Base-by-base conservation (phyloP, 805 yeast genomes). In the Phaffomyces opuntiae region DNA sequence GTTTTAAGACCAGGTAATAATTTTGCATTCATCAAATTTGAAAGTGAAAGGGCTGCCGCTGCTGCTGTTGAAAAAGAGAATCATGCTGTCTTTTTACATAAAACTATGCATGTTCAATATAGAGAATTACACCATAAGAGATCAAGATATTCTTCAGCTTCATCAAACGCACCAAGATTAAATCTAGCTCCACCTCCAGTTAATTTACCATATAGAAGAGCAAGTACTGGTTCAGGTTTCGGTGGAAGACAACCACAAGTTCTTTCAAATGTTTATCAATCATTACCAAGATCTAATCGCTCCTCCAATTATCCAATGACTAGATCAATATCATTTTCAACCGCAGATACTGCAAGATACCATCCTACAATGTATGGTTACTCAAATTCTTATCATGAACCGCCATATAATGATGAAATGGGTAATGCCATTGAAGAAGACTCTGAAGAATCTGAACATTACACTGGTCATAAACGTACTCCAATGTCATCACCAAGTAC, bases 1-100 rank as follows among this genome's bases (percentile, higher is more conserved):
- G 74, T 84, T 34, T 62, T 73, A 36, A 77, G 75, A 53, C 77
- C 69, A 36, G 65, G 68, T 4, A 65, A 69, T 42, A 69, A 68
- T 42, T 87, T 85, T 70, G 95, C 95, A 1, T 87, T 88, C 56
- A 76, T 88, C 49, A 77, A 77, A 47, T 88, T 69, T 57, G 70
- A 69, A 33, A 69, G 73, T 11, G 89, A 83, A 54, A 73, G 74
- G 21, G 78, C 93, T 21, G 95, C 96, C 8, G 95, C 93, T 6
- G 73, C 86, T 40, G 96, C 96, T 1, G 87, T 88, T 44, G 95
- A 87, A 62, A 73, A 81, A 50, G 93, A 86, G 59, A 87, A 89
- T 59, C 95, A 87, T 64, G 73, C 95, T 3, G 75, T 81, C 61
- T 79, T 88, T 58, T 66, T 78, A 55, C 79, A 77, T 47, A 81